Conservation (phyloP, 2,329 filamentous ascomycete species). For the Cladophialophora chaetospira region DNA sequence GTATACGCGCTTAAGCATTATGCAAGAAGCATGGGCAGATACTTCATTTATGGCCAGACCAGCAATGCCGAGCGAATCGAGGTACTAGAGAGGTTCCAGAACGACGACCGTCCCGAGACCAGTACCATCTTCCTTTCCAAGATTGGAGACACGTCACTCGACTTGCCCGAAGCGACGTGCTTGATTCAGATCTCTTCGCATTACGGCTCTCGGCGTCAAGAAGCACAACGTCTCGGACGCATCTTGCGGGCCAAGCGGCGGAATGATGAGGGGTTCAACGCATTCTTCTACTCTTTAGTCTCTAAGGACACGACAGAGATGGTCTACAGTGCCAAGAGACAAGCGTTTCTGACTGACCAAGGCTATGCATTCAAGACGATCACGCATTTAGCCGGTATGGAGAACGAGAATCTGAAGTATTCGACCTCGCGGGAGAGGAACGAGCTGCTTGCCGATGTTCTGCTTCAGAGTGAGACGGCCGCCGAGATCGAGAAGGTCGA, state of each 20-base stretch:
- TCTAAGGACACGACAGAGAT: slow-evolving; percentile 98
- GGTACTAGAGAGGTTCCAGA: slow-evolving; percentile 92
- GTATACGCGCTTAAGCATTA: slow-evolving; percentile 89
- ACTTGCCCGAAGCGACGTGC: slow-evolving; percentile 93
- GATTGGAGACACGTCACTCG: slow-evolving; percentile 97
- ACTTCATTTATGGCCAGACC: slow-evolving; percentile 89
- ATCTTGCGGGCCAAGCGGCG: slow-evolving; percentile 92
- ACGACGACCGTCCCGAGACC: slow-evolving; percentile 70
- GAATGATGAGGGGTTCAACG: slow-evolving; percentile 98
- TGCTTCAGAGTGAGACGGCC: slow-evolving; percentile 80
- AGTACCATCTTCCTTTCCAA: slow-evolving; percentile 96
- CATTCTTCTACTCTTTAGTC: slow-evolving; percentile 97
- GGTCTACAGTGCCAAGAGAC: slow-evolving; percentile 94
- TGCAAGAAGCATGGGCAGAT: slow-evolving; percentile 78
- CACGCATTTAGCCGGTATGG: slow-evolving; percentile 88
- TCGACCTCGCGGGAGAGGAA: slow-evolving; percentile 76
- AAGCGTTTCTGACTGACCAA: slow-evolving; percentile 96
- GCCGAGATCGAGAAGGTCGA: slow-evolving; percentile 72
- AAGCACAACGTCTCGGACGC: slow-evolving; percentile 88
- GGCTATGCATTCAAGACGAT: slow-evolving; percentile 99
- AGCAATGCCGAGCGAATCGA: slow-evolving; percentile 80
- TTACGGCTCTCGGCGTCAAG: slow-evolving; percentile 93
- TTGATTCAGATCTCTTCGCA: slow-evolving; percentile 97
- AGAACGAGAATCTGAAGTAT: slow-evolving; percentile 78
- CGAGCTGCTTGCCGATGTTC: slow-evolving; percentile 83